Evolutionary conservation across 2,329 filamentous ascomycete genomes (phyloP).

Genomic region (Aspergillus chevalieri): DNA sequence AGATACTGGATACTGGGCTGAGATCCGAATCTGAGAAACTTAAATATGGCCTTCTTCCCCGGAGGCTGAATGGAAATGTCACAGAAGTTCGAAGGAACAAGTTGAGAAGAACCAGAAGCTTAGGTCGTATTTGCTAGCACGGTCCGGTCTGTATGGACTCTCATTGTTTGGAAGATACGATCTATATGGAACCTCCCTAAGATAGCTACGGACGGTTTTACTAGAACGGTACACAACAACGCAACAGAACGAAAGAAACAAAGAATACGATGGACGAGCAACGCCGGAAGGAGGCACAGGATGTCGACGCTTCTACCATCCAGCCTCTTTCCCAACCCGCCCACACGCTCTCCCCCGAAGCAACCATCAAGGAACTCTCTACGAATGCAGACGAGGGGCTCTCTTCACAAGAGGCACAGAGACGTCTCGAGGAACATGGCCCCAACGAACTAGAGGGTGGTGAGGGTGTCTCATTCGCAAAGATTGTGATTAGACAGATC

Average conservation of each 20-base stretch:
- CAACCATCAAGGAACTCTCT: conserved; percentile 50
- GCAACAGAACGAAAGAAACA: conserved; percentile 3
- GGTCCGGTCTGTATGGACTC: conserved; percentile 25
- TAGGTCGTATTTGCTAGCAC: conserved; percentile 2
- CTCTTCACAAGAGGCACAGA: conserved; percentile 47
- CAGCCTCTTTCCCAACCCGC: conserved; percentile 55
- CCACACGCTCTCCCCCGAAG: conserved; percentile 53
- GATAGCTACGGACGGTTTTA: conserved; percentile 7
- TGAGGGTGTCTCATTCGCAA: conserved; percentile 61
- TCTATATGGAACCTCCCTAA: conserved; percentile 30
- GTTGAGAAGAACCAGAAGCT: conserved; percentile 8
- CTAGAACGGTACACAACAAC: conserved; percentile 1
- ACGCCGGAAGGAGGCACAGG: conserved; percentile 1
- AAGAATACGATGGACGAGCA: not conserved
- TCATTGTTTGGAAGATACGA: conserved; percentile 24
- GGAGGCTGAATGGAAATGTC: not conserved
- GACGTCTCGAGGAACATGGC: conserved; percentile 53
- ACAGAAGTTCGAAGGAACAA: not conserved
- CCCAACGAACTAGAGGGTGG: conserved; percentile 61
- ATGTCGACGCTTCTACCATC: conserved; percentile 29
- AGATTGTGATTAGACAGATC: conserved; percentile 60
- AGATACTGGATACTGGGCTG: not conserved
- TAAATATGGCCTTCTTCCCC: conserved; percentile 1
- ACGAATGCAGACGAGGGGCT: conserved; percentile 56
- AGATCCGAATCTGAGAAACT: not conserved